These are phyloP conservation scores for Phytophthora pluvialis DNA, from an alignment of 352 stramenopile species.

Conservation along the genomic window DNA sequence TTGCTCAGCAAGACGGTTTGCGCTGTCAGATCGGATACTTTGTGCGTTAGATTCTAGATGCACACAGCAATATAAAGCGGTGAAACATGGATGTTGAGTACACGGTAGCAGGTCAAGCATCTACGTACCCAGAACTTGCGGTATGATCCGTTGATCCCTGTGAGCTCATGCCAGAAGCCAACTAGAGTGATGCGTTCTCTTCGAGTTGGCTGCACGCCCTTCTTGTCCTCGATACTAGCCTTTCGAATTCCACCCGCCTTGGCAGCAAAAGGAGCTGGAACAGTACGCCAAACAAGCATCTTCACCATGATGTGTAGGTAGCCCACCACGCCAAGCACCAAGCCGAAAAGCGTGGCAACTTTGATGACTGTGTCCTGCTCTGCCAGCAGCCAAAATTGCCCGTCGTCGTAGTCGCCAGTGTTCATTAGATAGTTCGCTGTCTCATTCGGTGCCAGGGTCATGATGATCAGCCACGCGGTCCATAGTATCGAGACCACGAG, in stretches of 20 bases:
- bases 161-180: conserved; percentile 36
- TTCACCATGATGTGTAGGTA: conserved; percentile 39
- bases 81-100: too few relatives aligned
- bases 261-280: not conserved
- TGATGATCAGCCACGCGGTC: conserved; percentile 43
- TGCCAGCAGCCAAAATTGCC: conserved; percentile 54
- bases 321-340: conserved; percentile 28
- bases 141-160: conserved; percentile 34
- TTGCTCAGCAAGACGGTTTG: conserved; percentile 36
- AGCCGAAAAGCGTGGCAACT: conserved; percentile 20
- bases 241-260: conserved; percentile 8
- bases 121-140: conserved; percentile 57
- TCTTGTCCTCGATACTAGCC: conserved; percentile 16
- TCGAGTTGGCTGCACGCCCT: not conserved
- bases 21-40: conserved; percentile 34
- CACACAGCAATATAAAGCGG: too few relatives aligned
- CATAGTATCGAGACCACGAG: conserved; percentile 35
- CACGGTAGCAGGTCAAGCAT: too few relatives aligned
- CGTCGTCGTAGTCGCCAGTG: conserved; percentile 50
- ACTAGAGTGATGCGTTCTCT: not conserved
- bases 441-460: conserved; percentile 49
- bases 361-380: conserved; percentile 22
- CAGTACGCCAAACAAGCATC: conserved; percentile 37
- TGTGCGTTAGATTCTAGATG: conserved; percentile 54
- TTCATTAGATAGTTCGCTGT: conserved; percentile 58